Conservation (phyloP, 2,329 filamentous ascomycete genomes). For the Chaetomium strumarium region DNA sequence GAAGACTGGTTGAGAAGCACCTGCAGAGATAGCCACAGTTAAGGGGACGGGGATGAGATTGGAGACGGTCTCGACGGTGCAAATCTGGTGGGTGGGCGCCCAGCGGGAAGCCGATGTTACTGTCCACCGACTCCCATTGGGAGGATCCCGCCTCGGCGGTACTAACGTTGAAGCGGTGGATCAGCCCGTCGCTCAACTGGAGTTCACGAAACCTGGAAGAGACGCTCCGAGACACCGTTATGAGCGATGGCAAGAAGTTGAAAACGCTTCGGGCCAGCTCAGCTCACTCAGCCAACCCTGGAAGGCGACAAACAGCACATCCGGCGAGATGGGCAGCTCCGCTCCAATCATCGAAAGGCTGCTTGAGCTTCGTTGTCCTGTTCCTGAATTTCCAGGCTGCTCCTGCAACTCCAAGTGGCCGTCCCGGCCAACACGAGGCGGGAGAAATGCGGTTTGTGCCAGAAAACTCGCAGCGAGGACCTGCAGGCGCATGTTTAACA, state of each 20-base stretch:
- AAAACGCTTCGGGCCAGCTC: neutral
- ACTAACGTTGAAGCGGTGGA: neutral
- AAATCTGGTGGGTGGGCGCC: too few relatives aligned
- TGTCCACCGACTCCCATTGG: neutral
- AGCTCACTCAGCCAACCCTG: neutral
- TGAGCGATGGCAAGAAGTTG: neutral
- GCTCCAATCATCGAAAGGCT: neutral
- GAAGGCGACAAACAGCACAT: neutral
- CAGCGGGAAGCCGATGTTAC: too few relatives aligned
- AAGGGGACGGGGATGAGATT: too few relatives aligned
- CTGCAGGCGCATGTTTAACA: too few relatives aligned
- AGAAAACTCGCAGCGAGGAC: too few relatives aligned
- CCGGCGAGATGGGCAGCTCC: slow-evolving; percentile 7
- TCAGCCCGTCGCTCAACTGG: too few relatives aligned
- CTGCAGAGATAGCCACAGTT: neutral
- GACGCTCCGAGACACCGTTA: slow-evolving; percentile 6
- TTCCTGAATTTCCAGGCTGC: too few relatives aligned
- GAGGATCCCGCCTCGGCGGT: neutral
- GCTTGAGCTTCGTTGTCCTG: too few relatives aligned
- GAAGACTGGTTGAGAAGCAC: slow-evolving; percentile 5
- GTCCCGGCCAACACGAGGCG: too few relatives aligned
- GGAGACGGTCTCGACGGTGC: too few relatives aligned
- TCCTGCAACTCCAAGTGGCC: neutral
- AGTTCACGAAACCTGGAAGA: neutral
- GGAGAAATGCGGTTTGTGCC: too few relatives aligned